Conservation (phyloP, 2,329 filamentous ascomycete genomes). For the Fusarium proliferatum region DNA sequence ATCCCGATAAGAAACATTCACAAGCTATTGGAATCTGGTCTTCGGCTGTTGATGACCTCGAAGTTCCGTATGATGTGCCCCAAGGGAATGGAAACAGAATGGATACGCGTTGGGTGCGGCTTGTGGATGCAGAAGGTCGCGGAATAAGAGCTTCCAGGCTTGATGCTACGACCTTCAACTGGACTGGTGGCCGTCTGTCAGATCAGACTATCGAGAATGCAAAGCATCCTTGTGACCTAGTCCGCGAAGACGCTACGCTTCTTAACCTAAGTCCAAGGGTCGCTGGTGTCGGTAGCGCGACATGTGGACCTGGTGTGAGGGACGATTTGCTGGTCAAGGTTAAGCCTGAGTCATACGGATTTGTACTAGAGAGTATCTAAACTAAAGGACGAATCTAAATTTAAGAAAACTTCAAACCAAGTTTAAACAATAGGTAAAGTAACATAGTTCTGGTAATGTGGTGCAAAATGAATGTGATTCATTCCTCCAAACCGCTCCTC, state of each 20-base stretch:
- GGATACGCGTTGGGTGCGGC: conserved; percentile 9
- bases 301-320: conserved; percentile 14
- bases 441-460: not conserved
- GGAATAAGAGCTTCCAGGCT: not conserved
- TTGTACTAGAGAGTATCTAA: not conserved
- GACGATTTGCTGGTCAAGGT: conserved; percentile 7
- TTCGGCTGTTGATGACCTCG: not conserved
- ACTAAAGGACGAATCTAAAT: too few relatives aligned
- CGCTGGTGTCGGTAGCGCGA: conserved; percentile 16
- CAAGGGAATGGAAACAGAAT: conserved; percentile 12
- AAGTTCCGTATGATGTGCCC: not conserved
- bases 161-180: not conserved
- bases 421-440: not conserved
- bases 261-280: conserved; percentile 4
- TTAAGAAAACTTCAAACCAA: too few relatives aligned
- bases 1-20: conserved; percentile 3
- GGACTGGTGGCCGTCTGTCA: not conserved
- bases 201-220: not conserved
- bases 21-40: conserved; percentile 3
- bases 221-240: conserved; percentile 6
- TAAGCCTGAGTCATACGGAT: not conserved
- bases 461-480: not conserved
- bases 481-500: not conserved
- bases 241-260: conserved; percentile 3
- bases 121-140: not conserved